Base-by-base conservation (phyloP, 345 rosid genomes). In the Populus alba region DNA sequence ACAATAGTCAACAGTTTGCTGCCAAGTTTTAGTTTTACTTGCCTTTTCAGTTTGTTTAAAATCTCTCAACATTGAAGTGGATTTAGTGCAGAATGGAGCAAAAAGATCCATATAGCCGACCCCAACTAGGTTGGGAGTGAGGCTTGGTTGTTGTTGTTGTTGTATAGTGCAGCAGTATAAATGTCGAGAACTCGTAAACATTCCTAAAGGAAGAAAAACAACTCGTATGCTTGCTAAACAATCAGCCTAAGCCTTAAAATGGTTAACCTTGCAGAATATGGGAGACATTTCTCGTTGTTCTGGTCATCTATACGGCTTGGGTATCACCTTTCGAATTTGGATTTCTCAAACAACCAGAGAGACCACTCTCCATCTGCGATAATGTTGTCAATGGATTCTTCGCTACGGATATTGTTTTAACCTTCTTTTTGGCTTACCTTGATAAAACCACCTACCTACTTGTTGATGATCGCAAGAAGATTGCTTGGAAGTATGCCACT, bases 241-340 rank as follows among this genome's bases (percentile, higher is more conserved):
- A 29, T 77, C 23, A 49, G 75, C 33, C 13, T 25, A 53, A 13
- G 43, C 2, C 17, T 25, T 27, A 11, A 75, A 29, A 69, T 69
- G 70, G 39, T 78, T 66, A 22, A 73, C 57, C 22, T 66, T 83
- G 86, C 94, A 96, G 98, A 90, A 38, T 78, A 33, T 96, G 99
- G 99, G 91, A 91, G 80, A 86, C 91, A 7, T 88, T 77, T 81
- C 91, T 96, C 23, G 89, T 92, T 71, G 65, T 90, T 82, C 89
- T 96, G 51, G 98, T 92, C 47, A 71, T 88, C 49, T 96, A 96
- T 69, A 92, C 97, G 1, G 97, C 97, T 73, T 96, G 99, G 99
- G 97, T 83, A 20, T 94, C 97, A 0, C 99, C 99, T 3, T 96
- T 94, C 38, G 97, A 96, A 78, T 91, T 94, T 68, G 98, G 97